Conservation (phyloP, 2,329 filamentous ascomycete species). For the Beauveria scarabaeidicola region DNA sequence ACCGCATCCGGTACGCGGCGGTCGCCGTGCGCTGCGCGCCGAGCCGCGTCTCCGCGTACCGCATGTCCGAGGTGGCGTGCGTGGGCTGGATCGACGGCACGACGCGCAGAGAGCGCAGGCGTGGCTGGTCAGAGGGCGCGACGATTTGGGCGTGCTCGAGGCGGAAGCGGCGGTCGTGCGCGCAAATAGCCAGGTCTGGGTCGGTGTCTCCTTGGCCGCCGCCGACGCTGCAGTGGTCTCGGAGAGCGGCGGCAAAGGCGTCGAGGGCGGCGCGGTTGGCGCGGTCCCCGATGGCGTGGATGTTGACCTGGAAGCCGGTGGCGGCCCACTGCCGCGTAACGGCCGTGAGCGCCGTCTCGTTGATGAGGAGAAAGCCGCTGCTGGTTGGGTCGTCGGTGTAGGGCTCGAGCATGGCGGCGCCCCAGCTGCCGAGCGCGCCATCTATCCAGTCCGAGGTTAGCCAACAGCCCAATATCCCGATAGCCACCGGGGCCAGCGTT, state of each 20-base stretch:
- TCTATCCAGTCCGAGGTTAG: constrained; percentile 31
- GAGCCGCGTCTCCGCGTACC: constrained; percentile 53
- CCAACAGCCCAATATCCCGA: too few relatives aligned
- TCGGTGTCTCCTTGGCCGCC: constrained; percentile 14
- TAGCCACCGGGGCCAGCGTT: too few relatives aligned
- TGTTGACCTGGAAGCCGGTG: constrained; percentile 59
- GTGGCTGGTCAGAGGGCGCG: constrained; percentile 53
- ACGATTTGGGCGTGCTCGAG: constrained; percentile 67
- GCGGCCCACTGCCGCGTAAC: constrained; percentile 50
- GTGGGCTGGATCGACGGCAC: constrained; percentile 64
- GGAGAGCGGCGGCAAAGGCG: constrained; percentile 50
- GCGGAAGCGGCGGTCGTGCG: constrained; percentile 49
- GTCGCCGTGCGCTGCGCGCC: constrained; percentile 43
- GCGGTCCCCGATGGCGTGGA: constrained; percentile 63
- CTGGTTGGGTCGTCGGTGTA: constrained; percentile 56
- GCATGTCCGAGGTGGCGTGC: constrained; percentile 64
- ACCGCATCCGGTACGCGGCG: constrained; percentile 60
- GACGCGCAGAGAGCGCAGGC: constrained; percentile 51
- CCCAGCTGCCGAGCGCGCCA: constrained; percentile 63
- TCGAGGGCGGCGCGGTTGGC: constrained; percentile 58
- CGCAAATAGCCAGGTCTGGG: constrained; percentile 37
- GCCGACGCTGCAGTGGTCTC: constrained; percentile 38
- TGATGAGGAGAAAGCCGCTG: constrained; percentile 57
- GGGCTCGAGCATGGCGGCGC: constrained; percentile 61
- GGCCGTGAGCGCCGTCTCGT: constrained; percentile 47